Base-by-base conservation (phyloP, 345 rosid genomes). In the Lumnitzera littorea region DNA sequence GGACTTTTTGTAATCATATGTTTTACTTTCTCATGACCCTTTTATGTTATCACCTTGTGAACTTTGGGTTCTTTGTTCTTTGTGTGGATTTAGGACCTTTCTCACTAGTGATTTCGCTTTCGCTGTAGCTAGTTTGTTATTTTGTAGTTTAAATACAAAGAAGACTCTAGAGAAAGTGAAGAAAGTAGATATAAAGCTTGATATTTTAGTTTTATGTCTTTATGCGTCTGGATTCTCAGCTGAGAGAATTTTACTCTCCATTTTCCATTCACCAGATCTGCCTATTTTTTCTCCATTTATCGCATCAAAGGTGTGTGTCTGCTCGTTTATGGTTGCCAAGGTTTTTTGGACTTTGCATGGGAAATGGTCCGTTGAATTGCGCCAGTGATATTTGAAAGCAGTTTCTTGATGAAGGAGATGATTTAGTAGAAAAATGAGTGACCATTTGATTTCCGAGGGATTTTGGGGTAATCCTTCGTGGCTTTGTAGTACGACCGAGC, bases 401-500 rank as follows among this genome's bases (percentile, higher is more conserved):
- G 68, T 71, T 46, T 73, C 20, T 75, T 51, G 68, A 58, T 70
- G 76, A 62, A 65, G 82, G 77, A 67, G 70, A 67, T 63, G 55
- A 59, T 61, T 73, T 85, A 62, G 72, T 65, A 80, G 71, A 67
- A 82, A 57, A 67, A 80, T 86, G 89, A 72, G 72, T 67, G 76
- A 73, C 62, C 67, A 62, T 70, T 69, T 73, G 65, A 31, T 67
- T 74, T 55, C 75, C 25, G 65, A 58, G 68, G 76, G 72, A 62
- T 64, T 70, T 64, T 70, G 60, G 73, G 77, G 72, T 63, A 53
- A 75, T 77, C 74, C 76, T 77, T 67, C 70, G 66, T 66, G 53
- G 10, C 11, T 1, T 36, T 1, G 43, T 81, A 67, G 62, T 60
- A 67, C 13, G 55, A 77, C 66, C 58, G 77, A 66, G 71, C 83